These are phyloP conservation scores for Diaporthe sp. DNA, from an alignment of 2,329 filamentous ascomycete species.

Conservation along the genomic window DNA sequence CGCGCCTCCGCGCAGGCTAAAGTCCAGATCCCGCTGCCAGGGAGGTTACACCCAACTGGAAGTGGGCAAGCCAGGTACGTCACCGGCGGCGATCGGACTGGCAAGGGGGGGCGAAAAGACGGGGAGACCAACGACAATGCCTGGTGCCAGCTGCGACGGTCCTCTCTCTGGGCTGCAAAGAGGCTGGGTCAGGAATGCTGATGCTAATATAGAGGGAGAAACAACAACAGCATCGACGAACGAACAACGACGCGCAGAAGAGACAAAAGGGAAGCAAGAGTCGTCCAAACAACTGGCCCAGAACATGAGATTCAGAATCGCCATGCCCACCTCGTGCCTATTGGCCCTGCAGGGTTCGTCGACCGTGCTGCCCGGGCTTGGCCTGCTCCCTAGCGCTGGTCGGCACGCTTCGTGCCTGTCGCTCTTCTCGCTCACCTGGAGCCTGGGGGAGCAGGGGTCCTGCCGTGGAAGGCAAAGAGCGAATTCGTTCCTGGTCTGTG, in stretches of 20 bases:
- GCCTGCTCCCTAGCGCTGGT: constrained; percentile 7
- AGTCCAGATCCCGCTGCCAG: constrained; percentile 27
- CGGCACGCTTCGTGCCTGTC: neutral
- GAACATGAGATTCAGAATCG: constrained; percentile 25
- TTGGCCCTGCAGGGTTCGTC: constrained; percentile 18
- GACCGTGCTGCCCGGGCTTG: neutral
- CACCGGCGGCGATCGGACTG: constrained; percentile 18
- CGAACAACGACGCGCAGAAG: neutral
- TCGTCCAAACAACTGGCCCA: constrained; percentile 6
- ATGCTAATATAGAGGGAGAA: neutral
- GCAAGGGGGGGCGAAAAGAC: neutral
- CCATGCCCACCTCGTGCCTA: constrained; percentile 5
- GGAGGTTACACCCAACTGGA: constrained; percentile 19
- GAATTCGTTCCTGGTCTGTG: neutral
- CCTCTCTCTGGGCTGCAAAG: neutral
- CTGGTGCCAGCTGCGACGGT: neutral
- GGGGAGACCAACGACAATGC: neutral
- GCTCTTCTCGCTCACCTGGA: neutral
- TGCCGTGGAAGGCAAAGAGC: too few relatives aligned
- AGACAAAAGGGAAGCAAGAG: neutral
- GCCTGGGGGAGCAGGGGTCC: neutral
- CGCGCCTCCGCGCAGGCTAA: constrained; percentile 19
- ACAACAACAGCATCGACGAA: neutral
- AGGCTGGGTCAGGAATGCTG: constrained; percentile 16
- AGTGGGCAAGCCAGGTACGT: constrained; percentile 25